A percentile compares a stretch with the other conserved stretches of the same genome.
These are phyloP conservation scores for Cyberlindnera mrakii DNA, from an alignment of 805 yeast species.

Conservation along the genomic window DNA sequence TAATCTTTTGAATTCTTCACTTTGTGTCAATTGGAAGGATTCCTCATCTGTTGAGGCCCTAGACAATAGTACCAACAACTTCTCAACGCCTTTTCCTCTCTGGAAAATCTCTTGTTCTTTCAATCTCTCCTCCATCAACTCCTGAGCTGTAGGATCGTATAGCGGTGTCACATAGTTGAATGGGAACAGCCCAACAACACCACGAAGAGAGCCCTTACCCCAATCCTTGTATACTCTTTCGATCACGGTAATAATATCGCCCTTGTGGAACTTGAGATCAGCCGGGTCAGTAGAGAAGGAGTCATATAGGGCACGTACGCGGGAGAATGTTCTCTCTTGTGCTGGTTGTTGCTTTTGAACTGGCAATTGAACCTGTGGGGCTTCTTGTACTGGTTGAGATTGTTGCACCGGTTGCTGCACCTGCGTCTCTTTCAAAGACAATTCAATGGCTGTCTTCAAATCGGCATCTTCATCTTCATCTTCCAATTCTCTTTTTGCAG, in stretches of 20 bases:
- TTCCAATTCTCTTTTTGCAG: constrained; percentile 47
- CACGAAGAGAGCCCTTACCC: constrained; percentile 88
- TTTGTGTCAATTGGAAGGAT: constrained; percentile 33
- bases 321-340: constrained; percentile 34
- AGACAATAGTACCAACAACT: constrained; percentile 51
- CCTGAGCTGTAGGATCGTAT: constrained; percentile 57
- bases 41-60: constrained; percentile 20
- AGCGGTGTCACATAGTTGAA: constrained; percentile 83
- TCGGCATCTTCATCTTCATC: constrained; percentile 75
- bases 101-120: constrained; percentile 49
- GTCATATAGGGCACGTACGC: constrained; percentile 84
- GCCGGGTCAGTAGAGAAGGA: constrained; percentile 74
- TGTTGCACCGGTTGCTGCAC: constrained; percentile 12
- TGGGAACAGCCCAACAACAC: constrained; percentile 85
- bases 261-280: constrained; percentile 79
- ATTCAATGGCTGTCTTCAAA: constrained; percentile 64
- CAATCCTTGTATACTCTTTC: constrained; percentile 89
- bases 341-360: constrained; percentile 7
- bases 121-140: constrained; percentile 43
- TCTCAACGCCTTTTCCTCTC: constrained; percentile 59
- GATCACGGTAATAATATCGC: constrained; percentile 81
- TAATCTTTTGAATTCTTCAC: constrained; percentile 65
- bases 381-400: constrained; percentile 11
- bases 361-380: constrained; percentile 7
- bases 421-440: constrained; percentile 43